Evolutionary conservation across 2,329 filamentous ascomycete genomes (phyloP).

Genomic region (Penicillium verrucosum): DNA sequence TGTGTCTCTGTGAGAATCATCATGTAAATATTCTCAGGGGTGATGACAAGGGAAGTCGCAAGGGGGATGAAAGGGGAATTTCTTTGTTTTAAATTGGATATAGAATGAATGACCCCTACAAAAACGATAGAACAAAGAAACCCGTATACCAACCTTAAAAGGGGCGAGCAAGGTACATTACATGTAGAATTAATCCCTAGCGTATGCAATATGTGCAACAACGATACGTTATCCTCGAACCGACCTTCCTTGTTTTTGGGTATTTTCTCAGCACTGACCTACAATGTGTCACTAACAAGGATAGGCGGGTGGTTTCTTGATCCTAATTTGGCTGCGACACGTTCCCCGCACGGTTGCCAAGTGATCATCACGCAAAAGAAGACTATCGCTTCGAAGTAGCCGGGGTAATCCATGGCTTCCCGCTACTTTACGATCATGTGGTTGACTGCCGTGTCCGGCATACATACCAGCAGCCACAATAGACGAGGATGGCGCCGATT

Average conservation of each 20-base stretch:
- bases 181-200: conserved; percentile 7
- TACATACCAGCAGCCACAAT: neutral
- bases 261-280: neutral
- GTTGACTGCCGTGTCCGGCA: neutral
- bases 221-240: neutral
- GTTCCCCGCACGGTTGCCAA: conserved; percentile 11
- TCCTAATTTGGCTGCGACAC: neutral
- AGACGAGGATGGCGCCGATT: neutral
- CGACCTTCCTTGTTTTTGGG: neutral
- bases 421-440: neutral
- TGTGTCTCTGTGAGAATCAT: conserved; percentile 1
- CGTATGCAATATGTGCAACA: conserved; percentile 3
- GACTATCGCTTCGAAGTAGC: neutral
- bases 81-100: neutral
- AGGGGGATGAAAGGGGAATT: neutral
- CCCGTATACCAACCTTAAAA: neutral
- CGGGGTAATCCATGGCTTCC: neutral
- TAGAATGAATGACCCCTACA: neutral
- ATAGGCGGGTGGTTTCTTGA: neutral
- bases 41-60: neutral
- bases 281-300: neutral
- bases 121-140: neutral
- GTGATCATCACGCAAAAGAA: neutral
- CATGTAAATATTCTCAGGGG: neutral
- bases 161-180: neutral